phyloP scores from a whole-genome alignment of 2,329 filamentous ascomycete species.

The Paramyrothecium roridum region DNA sequence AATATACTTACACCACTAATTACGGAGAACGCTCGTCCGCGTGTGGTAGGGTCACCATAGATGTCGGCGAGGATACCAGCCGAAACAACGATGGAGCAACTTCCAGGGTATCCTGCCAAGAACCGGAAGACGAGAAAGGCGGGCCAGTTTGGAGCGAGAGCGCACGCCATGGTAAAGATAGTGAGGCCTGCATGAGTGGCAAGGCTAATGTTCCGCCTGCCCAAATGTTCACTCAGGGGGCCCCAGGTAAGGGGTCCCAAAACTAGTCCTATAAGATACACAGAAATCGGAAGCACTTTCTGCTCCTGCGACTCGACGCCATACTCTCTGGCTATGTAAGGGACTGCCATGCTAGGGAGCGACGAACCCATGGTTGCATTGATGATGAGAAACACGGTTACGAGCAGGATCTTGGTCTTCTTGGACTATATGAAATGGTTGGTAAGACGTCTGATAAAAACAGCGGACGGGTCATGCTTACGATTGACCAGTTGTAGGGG shows the following conservation, averaged over 20 bases:
- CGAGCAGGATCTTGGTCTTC: conserved; percentile 52
- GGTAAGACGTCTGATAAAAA: neutral
- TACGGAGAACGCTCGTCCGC: conserved; percentile 59
- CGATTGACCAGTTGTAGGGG: conserved; percentile 48
- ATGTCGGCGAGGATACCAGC: conserved; percentile 65
- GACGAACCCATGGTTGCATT: conserved; percentile 67
- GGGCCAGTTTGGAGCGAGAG: conserved; percentile 49
- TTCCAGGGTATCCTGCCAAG: conserved; percentile 50
- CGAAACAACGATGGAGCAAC: conserved; percentile 59
- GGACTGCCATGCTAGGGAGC: conserved; percentile 61
- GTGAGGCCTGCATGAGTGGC: conserved; percentile 45
- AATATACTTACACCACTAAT: conserved; percentile 56
- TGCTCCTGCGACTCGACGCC: conserved; percentile 44
- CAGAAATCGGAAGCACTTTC: conserved; percentile 55
- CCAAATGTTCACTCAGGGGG: conserved; percentile 63
- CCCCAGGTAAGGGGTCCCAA: conserved; percentile 61
- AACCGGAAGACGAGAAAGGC: conserved; percentile 54
- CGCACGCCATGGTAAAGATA: conserved; percentile 53
- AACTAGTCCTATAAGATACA: conserved; percentile 63
- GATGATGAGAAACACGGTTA: conserved; percentile 57
- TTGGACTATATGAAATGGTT: conserved; percentile 34
- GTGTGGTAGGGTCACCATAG: conserved; percentile 45
- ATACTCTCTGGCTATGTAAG: conserved; percentile 56
- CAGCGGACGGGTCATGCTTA: conserved; percentile 15
- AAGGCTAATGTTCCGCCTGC: conserved; percentile 46